phyloP scores from a whole-genome alignment of 805 yeast genomes.

The Saturnispora ahearnii region DNA sequence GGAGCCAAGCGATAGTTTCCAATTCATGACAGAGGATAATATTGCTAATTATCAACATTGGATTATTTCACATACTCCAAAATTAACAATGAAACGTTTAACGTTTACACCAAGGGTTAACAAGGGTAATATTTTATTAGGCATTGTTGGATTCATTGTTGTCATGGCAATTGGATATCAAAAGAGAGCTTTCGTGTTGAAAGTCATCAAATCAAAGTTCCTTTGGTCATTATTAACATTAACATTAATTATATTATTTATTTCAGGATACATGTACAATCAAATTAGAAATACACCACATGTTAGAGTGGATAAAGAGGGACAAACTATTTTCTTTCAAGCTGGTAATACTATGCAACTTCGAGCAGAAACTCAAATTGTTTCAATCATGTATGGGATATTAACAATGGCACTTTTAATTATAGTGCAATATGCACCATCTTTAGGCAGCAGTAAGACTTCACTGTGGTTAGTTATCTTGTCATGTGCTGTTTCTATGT shows the following conservation, averaged over 20 bases:
- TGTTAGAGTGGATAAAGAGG: constrained; percentile 36
- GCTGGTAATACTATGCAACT: constrained; percentile 68
- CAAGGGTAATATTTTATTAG: constrained; percentile 22
- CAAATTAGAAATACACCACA: constrained; percentile 68
- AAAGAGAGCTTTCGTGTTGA: constrained; percentile 28
- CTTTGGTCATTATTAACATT: constrained; percentile 69
- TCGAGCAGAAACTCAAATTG: constrained; percentile 83
- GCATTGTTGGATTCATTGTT: constrained; percentile 30
- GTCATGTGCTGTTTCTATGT: constrained; percentile 45
- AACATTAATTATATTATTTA: constrained; percentile 60
- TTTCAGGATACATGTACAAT: constrained; percentile 90
- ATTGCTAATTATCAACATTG: constrained; percentile 16
- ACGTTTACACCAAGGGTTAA: neutral
- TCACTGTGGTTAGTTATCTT: constrained; percentile 31
- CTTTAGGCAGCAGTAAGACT: constrained; percentile 36
- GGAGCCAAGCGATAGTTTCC: constrained; percentile 31
- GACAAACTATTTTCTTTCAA: constrained; percentile 30
- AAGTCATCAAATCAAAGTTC: constrained; percentile 40
- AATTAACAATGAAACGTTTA: constrained; percentile 2
- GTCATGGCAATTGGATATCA: constrained; percentile 18
- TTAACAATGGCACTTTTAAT: constrained; percentile 52
- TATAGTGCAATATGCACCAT: constrained; percentile 50
- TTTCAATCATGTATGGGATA: constrained; percentile 64
- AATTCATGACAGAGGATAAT: constrained; percentile 38
- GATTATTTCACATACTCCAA: constrained; percentile 7